A percentile compares a stretch with the other conserved stretches of the same genome.
These are phyloP conservation scores for Helichrysum umbraculigerum DNA, from an alignment of 129 eudicot genomes.

Conservation along the genomic window DNA sequence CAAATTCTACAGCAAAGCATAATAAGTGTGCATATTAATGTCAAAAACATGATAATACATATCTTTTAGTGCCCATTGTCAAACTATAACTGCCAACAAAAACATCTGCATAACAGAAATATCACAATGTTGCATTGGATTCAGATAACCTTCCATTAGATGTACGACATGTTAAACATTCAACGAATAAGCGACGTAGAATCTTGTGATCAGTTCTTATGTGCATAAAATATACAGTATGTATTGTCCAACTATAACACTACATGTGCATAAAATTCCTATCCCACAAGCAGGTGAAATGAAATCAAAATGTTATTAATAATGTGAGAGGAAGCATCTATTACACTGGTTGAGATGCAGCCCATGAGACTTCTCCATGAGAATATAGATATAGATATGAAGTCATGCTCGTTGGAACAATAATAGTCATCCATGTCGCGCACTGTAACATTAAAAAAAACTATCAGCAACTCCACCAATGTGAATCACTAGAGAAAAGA, in stretches of 20 bases:
- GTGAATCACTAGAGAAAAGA: neutral
- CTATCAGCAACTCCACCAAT: conserved; percentile 16
- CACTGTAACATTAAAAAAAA: conserved; percentile 55
- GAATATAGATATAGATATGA: conserved; percentile 97
- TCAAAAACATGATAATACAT: neutral
- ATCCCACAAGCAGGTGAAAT: conserved; percentile 6
- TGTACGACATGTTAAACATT: neutral
- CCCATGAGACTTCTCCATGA: conserved; percentile 91
- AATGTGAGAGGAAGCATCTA: conserved; percentile 83
- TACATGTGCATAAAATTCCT: neutral
- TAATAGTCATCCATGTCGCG: conserved; percentile 97
- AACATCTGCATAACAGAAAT: neutral
- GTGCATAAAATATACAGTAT: neutral
- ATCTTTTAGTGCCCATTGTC: neutral
- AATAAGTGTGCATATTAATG: neutral
- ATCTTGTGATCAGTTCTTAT: neutral
- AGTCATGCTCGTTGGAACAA: conserved; percentile 99
- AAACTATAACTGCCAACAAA: neutral
- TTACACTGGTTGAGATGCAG: conserved; percentile 99
- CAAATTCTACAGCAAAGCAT: neutral
- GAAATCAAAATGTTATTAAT: conserved; percentile 15
- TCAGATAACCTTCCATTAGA: conserved; percentile 4
- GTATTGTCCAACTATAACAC: neutral
- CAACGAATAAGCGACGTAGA: neutral
- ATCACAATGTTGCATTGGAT: conserved; percentile 3